These are phyloP conservation scores for Candida patagonica DNA, from an alignment of 805 yeast genomes.

Conservation along the genomic window DNA sequence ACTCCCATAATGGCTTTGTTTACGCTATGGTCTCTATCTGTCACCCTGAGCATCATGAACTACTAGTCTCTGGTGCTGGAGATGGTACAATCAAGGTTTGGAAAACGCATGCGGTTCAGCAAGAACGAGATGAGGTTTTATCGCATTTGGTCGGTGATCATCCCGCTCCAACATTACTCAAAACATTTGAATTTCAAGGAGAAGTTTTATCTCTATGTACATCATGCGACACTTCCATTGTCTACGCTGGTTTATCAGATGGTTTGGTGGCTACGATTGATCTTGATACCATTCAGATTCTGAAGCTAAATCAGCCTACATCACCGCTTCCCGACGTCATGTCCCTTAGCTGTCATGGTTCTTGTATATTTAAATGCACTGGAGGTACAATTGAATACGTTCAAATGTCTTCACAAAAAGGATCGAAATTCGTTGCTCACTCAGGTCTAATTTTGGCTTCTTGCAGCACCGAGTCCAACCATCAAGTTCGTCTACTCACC, in stretches of 20 bases:
- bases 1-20: conserved; percentile 89
- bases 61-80: conserved; percentile 71
- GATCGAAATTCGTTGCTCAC: conserved; percentile 43
- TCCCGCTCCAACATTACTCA: conserved; percentile 12
- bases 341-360: conserved; percentile 46
- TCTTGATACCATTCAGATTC: conserved; percentile 65
- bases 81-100: conserved; percentile 83
- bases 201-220: conserved; percentile 53
- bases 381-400: conserved; percentile 42
- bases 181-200: conserved; percentile 44
- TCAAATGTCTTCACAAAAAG: conserved; percentile 39
- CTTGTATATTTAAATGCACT: conserved; percentile 57
- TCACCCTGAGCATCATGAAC: conserved; percentile 23
- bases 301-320: conserved; percentile 27
- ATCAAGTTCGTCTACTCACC: conserved; percentile 36
- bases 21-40: conserved; percentile 48
- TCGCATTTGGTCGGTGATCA: not conserved
- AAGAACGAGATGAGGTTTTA: not conserved
- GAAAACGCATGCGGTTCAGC: conserved; percentile 35
- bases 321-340: conserved; percentile 44
- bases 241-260: conserved; percentile 74
- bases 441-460: conserved; percentile 52
- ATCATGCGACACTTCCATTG: conserved; percentile 47
- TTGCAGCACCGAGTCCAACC: conserved; percentile 35
- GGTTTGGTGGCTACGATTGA: conserved; percentile 84